phyloP scores from a whole-genome alignment of 2,329 filamentous ascomycete genomes.

The Berkeleyomyces rouxiae region DNA sequence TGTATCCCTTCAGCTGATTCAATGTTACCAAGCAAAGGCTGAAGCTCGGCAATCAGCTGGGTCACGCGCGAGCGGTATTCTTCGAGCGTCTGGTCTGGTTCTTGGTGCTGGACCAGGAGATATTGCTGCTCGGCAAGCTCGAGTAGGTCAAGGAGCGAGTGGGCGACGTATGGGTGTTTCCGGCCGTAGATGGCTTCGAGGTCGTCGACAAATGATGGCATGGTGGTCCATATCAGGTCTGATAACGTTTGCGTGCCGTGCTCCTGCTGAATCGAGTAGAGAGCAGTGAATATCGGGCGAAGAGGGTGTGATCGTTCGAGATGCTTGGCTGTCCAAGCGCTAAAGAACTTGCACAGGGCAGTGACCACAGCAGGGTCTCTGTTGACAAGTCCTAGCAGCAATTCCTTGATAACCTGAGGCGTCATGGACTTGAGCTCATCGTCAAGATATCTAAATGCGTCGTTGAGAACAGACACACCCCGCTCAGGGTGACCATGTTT shows the following conservation, averaged over 20 bases:
- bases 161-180: conserved; percentile 27
- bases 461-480: conserved; percentile 25
- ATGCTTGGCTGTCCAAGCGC: conserved; percentile 28
- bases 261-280: conserved; percentile 30
- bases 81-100: conserved; percentile 18
- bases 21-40: conserved; percentile 21
- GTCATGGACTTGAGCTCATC: conserved; percentile 27
- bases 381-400: conserved; percentile 28
- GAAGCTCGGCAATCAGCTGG: conserved; percentile 25
- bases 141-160: conserved; percentile 17
- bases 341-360: conserved; percentile 29
- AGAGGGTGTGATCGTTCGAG: conserved; percentile 28
- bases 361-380: conserved; percentile 29
- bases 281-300: conserved; percentile 26
- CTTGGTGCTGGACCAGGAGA: background rate
- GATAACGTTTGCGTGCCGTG: conserved; percentile 28
- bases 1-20: conserved; percentile 22
- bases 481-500: conserved; percentile 25
- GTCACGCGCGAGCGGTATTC: conserved; percentile 25
- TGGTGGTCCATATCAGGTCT: conserved; percentile 26
- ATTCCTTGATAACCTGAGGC: conserved; percentile 27
- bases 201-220: conserved; percentile 27
- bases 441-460: conserved; percentile 28
- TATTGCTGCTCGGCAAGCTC: conserved; percentile 7
- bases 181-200: conserved; percentile 28